A percentile compares a stretch with the other conserved stretches of the same genome.
Conservation (phyloP, 495 filamentous ascomycete genomes). For the Terfezia claveryi region DNA sequence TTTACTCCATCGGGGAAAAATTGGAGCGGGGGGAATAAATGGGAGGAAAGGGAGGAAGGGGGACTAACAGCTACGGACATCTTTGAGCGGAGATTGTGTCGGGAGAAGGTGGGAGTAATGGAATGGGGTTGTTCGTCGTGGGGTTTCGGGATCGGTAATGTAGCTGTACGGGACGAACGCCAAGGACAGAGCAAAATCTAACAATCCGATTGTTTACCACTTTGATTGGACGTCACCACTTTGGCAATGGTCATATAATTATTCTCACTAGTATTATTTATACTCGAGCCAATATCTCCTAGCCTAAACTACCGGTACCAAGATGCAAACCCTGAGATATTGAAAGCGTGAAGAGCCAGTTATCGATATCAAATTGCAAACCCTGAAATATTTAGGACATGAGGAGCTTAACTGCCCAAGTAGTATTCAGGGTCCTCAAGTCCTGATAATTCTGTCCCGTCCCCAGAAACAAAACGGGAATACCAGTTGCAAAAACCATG, state of each 20-base stretch:
- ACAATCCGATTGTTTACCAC: too few relatives aligned
- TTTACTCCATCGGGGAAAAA: not conserved
- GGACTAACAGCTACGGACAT: not conserved
- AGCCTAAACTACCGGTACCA: too few relatives aligned
- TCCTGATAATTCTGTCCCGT: conserved; percentile 96
- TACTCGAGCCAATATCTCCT: too few relatives aligned
- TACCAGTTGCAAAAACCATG: conserved; percentile 92
- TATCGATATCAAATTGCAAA: too few relatives aligned
- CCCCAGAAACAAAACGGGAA: conserved; percentile 82
- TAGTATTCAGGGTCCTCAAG: conserved; percentile 75
- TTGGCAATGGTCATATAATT: too few relatives aligned
- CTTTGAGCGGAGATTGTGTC: not conserved
- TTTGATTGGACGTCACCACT: too few relatives aligned
- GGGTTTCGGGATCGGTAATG: not conserved
- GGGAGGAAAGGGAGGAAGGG: not conserved
- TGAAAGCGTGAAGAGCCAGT: conserved; percentile 37
- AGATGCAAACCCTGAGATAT: too few relatives aligned
- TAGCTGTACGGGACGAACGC: not conserved
- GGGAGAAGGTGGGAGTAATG: not conserved
- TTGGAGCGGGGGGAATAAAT: not conserved
- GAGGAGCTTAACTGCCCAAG: conserved; percentile 68
- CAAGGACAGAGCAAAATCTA: not conserved
- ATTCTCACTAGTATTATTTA: too few relatives aligned
- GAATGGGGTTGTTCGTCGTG: not conserved
- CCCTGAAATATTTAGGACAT: conserved; percentile 26